Evolutionary conservation across 805 yeast genomes (phyloP), one percentile per base, ranked within the genome.

Genomic region (Jamesozyma hellenica): DNA sequence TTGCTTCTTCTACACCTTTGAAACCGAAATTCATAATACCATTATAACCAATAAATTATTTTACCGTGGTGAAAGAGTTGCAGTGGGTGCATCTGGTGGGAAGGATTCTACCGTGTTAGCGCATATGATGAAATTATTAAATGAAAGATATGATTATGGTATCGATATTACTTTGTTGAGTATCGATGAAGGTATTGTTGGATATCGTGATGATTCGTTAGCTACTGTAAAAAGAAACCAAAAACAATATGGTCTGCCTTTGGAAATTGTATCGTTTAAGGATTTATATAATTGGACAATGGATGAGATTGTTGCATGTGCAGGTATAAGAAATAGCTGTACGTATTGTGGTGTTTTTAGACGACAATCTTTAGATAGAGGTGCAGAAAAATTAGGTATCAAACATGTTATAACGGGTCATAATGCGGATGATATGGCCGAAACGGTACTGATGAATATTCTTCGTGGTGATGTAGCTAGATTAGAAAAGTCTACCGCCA

Each of bases 361-460:
- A 62, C 73, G 99, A 50, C 99, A 92, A 63, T 96, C 98, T 0
- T 64, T 92, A 35, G 99, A 92, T 60, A 70, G 99, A 49, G 99
- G 98, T 2, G 96, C 97, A 2, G 79, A 83, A 10, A 82, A 79
- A 55, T 63, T 90, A 18, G 86, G 80, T 0, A 87, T 92, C 38
- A 70, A 72, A 39, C 99, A 92, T 61, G 92, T 92, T 26, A 94
- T 92, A 1, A 92, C 99, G 0, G 99, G 99, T 2, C 99, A 92
- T 62, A 92, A 92, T 60, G 99, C 99, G 0, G 99, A 92, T 60
- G 99, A 92, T 63, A 83, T 92, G 85, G 99, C 99, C 1, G 99
- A 92, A 55, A 92, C 99, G 0, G 95, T 92, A 4, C 63, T 92
- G 40, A 90, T 92, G 97, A 92, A 92, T 60, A 63, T 92, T 33